phyloP scores from a whole-genome alignment of 2,329 filamentous ascomycete genomes.

The Cytospora leucostoma region DNA sequence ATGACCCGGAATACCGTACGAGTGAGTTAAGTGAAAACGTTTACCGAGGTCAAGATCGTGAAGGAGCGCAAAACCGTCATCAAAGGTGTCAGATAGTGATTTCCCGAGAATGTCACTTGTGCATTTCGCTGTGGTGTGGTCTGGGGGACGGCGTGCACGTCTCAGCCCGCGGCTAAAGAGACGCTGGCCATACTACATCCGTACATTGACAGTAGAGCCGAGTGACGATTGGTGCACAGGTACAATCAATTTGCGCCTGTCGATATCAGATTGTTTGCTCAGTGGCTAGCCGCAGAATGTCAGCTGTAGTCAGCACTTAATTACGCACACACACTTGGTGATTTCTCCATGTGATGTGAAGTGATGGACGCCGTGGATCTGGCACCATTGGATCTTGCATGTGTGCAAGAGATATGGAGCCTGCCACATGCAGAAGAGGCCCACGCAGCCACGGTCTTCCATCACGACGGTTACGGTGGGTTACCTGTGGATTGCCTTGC shows the following conservation, averaged over 20 bases:
- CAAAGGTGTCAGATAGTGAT: not conserved
- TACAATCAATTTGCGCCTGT: not conserved
- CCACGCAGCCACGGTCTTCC: not conserved
- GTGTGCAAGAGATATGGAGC: not conserved
- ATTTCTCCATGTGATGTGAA: conserved; percentile 6
- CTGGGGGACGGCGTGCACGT: not conserved
- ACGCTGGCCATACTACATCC: not conserved
- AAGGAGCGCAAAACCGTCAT: not conserved
- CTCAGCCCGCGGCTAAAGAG: not conserved
- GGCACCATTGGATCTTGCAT: conserved; percentile 12
- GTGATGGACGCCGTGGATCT: conserved; percentile 3
- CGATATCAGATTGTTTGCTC: not conserved
- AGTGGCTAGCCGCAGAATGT: not conserved
- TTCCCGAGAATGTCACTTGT: too few species aligned
- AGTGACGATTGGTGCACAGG: not conserved
- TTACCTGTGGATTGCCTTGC: not conserved
- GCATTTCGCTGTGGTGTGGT: not conserved
- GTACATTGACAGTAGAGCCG: not conserved
- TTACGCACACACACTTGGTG: conserved; percentile 1
- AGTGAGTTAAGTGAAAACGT: not conserved
- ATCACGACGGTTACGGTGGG: not conserved
- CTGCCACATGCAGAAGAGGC: not conserved
- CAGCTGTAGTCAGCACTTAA: not conserved
- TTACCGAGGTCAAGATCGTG: not conserved
- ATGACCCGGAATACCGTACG: not conserved